Evolutionary conservation across 1,284 basidiomycete species (phyloP), one percentile per base, ranked within the genome.

Genomic region (Heterobasidion irregulare): DNA sequence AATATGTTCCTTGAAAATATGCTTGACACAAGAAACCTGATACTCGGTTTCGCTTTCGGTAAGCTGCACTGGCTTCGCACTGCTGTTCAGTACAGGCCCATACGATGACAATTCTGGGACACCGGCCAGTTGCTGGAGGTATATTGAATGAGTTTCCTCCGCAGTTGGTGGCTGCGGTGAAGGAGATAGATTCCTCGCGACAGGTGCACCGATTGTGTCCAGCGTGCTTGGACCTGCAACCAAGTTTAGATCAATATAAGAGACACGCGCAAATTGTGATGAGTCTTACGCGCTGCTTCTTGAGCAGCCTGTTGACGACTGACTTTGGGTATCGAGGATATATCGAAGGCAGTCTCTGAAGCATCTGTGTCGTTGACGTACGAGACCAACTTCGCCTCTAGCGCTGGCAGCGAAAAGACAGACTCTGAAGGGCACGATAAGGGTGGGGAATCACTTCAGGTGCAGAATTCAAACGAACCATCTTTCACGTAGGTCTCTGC

Each of bases 21-120:
- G 97, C 76, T 98, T 99, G 72, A 98, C 92, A 61, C 91, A 94
- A 13, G 89, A 85, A 55, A 98, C 96, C 64, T 97, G 94, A 68
- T 99, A 99, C 73, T 99, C 97, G 7, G 95, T 99, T 73, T 98
- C 97, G 67, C 83, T 88, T 74, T 99, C 97, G 34, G 97, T 99
- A 57, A 99, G 85, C 63, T 89, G 89, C 35, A 81, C 74, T 7
- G 89, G 86, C 66, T 86, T 92, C 51, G 79, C 63, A 58, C 86
- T 92, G 75, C 93, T 97, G 74, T 90, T 93, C 66, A 97, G 80
- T 50, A 97, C 84, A 50, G 86, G 72, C 5, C 96, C 97, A 70
- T 98, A 99, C 16, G 77, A 73, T 12, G 82, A 82, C 60, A 99
- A 83, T 66, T 98, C 92, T 19, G 94, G 87, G 13, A 99, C 84